These are phyloP conservation scores for Ogataea wickerhamii DNA, from an alignment of 805 yeast genomes.

Conservation along the genomic window DNA sequence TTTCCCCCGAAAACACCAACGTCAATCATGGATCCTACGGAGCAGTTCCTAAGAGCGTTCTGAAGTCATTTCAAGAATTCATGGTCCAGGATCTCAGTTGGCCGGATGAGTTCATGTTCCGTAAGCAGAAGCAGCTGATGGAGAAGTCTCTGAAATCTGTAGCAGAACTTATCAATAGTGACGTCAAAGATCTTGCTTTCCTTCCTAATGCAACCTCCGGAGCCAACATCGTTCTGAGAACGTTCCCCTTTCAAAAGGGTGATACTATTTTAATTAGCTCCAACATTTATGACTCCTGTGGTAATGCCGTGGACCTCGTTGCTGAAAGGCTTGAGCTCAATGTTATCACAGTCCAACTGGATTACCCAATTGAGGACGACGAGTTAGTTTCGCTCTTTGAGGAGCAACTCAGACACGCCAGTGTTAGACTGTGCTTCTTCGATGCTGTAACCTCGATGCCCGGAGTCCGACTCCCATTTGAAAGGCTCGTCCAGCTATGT, in stretches of 20 bases:
- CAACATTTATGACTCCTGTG: conserved; percentile 54
- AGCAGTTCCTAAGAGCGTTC: conserved; percentile 46
- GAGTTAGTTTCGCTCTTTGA: conserved; percentile 37
- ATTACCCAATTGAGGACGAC: conserved; percentile 43
- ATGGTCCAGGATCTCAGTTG: conserved; percentile 30
- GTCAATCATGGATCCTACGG: conserved; percentile 71
- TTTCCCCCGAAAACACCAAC: conserved; percentile 38
- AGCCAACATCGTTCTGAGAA: conserved; percentile 53
- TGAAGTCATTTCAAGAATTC: conserved; percentile 34
- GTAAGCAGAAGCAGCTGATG: conserved; percentile 29
- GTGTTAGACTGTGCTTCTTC: conserved; percentile 44
- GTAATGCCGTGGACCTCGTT: conserved; percentile 45
- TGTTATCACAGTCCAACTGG: conserved; percentile 36
- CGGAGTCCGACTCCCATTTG: conserved; percentile 55
- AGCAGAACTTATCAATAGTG: conserved; percentile 45
- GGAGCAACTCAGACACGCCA: conserved; percentile 24
- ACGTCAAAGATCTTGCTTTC: conserved; percentile 46
- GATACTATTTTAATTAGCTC: conserved; percentile 49
- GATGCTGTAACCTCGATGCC: conserved; percentile 66
- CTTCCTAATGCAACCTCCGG: conserved; percentile 61
- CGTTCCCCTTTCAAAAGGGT: conserved; percentile 46
- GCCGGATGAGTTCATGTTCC: conserved; percentile 46
- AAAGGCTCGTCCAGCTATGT: conserved; percentile 43
- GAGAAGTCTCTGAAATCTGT: conserved; percentile 35
- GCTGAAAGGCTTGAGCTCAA: conserved; percentile 33